Evolutionary conservation across 1,284 basidiomycete genomes (phyloP), one percentile per base, ranked within the genome.

Genomic region (Mycena sp.): DNA sequence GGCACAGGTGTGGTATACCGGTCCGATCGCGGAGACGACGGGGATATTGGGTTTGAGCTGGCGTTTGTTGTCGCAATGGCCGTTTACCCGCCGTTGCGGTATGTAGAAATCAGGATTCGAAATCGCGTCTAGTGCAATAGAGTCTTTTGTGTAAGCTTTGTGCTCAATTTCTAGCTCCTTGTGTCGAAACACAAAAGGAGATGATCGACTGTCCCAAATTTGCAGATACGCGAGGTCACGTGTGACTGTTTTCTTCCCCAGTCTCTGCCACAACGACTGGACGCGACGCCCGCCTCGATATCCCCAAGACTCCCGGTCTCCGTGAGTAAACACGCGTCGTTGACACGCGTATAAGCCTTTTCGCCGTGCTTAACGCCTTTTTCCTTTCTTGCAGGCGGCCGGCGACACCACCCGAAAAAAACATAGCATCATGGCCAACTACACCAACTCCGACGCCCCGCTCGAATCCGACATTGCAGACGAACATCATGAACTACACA

Each of bases 41-140:
- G 87, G 87, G 87, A 88, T 69, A 82, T 89, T 52, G 87, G 87
- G 23, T 87, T 89, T 58, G 86, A 88, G 73, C 68, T 87, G 30
- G 86, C 85, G 10, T 83, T 88, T 57, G 73, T 74, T 1, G 69
- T 81, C 6, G 78, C 83, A 1, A 76, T 72, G 26, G 26, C 86
- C 28, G 72, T 81, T 26, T 88, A 88, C 67, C 17, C 83, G 3
- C 81, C 82, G 10, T 72, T 87, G 38, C 72, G 87, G 46, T 70
- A 49, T 49, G 30, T 78, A 45, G 77, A 78, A 61, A 71, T 70
- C 44, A 69, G 61, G 2, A 50, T 64, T 1, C 54, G 64, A 37
- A 51, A 44, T 29, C 26, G 32, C 37, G 4, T 63, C 25, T 59
- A 63, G 41, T 9, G 17, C 6, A 48, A 32, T 17, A 41, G 26